phyloP scores from a whole-genome alignment of 495 filamentous ascomycete species.

The Cenococcum geophilum region DNA sequence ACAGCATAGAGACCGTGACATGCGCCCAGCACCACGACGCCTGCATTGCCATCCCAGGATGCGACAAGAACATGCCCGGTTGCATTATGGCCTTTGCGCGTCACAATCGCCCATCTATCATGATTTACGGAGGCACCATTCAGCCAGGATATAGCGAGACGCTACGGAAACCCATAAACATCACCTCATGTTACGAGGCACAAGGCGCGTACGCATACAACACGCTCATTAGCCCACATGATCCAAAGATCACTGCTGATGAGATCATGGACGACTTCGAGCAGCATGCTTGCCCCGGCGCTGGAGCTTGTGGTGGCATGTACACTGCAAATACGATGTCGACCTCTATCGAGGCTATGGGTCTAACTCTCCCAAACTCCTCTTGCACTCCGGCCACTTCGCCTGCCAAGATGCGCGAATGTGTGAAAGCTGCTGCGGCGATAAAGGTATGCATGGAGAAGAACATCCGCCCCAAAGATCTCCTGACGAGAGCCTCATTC shows the following conservation, averaged over 20 bases:
- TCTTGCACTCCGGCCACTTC: conserved; percentile 83
- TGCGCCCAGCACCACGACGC: conserved; percentile 76
- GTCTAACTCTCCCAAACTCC: conserved; percentile 80
- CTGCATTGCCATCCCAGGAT: conserved; percentile 90
- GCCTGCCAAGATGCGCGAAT: conserved; percentile 88
- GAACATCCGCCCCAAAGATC: conserved; percentile 76
- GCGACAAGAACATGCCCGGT: conserved; percentile 99
- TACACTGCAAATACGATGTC: conserved; percentile 99
- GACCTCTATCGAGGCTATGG: conserved; percentile 94
- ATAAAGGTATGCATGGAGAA: conserved; percentile 83
- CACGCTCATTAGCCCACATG: conserved; percentile 52
- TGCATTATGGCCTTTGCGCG: conserved; percentile 76
- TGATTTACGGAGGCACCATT: conserved; percentile 89
- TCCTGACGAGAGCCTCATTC: conserved; percentile 78
- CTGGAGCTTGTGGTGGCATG: conserved; percentile 94
- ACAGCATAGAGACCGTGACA: conserved; percentile 88
- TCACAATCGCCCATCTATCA: conserved; percentile 81
- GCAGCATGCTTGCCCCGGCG: conserved; percentile 77
- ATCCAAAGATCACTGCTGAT: conserved; percentile 56
- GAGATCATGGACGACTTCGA: conserved; percentile 87
- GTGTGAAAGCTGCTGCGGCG: conserved; percentile 75
- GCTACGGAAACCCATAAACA: conserved; percentile 76
- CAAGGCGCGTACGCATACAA: conserved; percentile 80
- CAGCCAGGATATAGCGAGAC: conserved; percentile 75
- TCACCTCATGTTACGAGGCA: conserved; percentile 86